Conservation (phyloP, 257 asterid genomes). For the Penstemon eatonii region DNA sequence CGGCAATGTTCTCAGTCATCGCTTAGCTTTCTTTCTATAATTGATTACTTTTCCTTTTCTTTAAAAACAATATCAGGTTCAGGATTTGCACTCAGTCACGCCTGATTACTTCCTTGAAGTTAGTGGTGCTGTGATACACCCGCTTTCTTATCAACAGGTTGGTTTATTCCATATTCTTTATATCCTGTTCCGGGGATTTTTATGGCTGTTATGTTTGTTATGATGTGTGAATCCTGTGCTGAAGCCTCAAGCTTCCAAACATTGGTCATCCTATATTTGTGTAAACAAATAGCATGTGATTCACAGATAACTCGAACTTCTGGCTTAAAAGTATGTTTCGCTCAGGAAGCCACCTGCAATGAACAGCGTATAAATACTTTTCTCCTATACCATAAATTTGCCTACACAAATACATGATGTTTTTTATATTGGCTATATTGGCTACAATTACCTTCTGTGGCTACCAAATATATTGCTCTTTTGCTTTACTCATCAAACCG, state of each 20-base stretch:
- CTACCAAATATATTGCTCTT: no score
- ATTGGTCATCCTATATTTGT: neutral
- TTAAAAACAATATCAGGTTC: conserved; percentile 66
- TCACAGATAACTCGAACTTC: neutral
- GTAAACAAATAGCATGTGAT: neutral
- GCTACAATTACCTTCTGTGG: no score
- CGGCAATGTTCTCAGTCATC: neutral
- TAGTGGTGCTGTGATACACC: conserved; percentile 97
- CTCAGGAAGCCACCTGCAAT: conserved; percentile 9
- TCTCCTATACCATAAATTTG: conserved; percentile 1
- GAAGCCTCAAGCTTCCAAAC: neutral
- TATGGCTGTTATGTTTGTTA: conserved; percentile 16
- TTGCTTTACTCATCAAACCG: no score
- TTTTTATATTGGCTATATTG: no score
- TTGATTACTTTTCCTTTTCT: conserved; percentile 22
- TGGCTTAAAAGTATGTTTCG: neutral
- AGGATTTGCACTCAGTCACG: conserved; percentile 89
- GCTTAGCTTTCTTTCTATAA: conserved; percentile 9
- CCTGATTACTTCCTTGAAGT: conserved; percentile 94
- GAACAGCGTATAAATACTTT: neutral
- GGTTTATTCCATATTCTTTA: conserved; percentile 22
- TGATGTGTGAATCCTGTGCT: conserved; percentile 7
- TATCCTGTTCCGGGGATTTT: conserved; percentile 12
- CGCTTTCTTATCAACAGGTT: conserved; percentile 99
- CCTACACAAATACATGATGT: neutral